Evolutionary conservation across 805 yeast genomes (phyloP).

Genomic region (Ogataea minuta): DNA sequence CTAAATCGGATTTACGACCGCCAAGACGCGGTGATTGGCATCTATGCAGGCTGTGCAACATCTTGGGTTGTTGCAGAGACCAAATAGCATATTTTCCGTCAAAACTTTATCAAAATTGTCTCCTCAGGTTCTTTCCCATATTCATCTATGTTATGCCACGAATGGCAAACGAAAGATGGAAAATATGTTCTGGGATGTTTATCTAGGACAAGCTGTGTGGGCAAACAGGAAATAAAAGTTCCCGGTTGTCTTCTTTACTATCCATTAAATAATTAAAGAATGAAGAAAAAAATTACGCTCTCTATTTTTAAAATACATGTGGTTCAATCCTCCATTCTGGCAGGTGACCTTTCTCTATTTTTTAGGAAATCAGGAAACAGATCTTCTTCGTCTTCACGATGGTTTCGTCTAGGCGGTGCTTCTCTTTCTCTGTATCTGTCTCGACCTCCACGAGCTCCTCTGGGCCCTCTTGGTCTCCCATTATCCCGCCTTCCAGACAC

Average conservation of each 20-base stretch:
- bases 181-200: constrained; percentile 73
- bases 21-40: constrained; percentile 27
- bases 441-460: constrained; percentile 8
- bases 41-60: constrained; percentile 68
- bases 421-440: constrained; percentile 16
- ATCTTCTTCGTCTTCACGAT: constrained; percentile 34
- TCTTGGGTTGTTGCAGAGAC: constrained; percentile 47
- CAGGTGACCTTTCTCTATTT: constrained; percentile 29
- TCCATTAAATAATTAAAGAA: constrained; percentile 13
- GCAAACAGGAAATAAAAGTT: constrained; percentile 5
- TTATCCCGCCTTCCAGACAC: constrained; percentile 30
- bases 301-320: constrained; percentile 1
- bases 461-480: constrained; percentile 1
- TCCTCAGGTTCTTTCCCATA: constrained; percentile 76
- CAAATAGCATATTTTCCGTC: background rate
- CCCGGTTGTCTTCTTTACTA: constrained; percentile 21
- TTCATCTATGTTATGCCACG: constrained; percentile 50
- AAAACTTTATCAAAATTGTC: constrained; percentile 56
- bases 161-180: constrained; percentile 55
- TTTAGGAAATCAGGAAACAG: constrained; percentile 35
- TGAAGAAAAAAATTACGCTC: constrained; percentile 2
- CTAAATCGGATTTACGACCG: constrained; percentile 35
- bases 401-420: constrained; percentile 7
- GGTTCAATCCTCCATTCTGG: constrained; percentile 12
- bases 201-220: constrained; percentile 66